Base-by-base conservation (phyloP, 2,329 filamentous ascomycete species). In the Curvularia lunata region DNA sequence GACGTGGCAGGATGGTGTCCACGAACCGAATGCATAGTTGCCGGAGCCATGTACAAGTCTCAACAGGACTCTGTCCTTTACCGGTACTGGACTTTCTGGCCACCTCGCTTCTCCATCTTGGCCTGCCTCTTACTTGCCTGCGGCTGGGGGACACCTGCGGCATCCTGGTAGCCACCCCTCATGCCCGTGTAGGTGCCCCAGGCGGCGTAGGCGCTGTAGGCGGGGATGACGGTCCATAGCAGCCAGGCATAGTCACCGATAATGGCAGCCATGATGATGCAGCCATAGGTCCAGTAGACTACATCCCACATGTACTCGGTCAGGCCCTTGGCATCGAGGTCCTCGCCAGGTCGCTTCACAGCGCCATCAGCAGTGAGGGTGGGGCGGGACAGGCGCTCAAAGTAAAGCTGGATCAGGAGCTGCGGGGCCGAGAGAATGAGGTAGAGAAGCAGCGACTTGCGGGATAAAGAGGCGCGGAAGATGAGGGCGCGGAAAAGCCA, bases 291-390 rank as follows among this genome's bases (percentile, higher is more conserved):
- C 80, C 96, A 92, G 86, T 97, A 98, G 52, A 97, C 82, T 48
- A 97, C 86, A 79, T 99, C 95, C 85, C 96, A 99, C 90, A 98
- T 91, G 82, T 96, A 98, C 79, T 97, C 95, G 10, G 94, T 98
- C 81, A 99, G 80, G 4, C 95, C 95, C 32, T 89, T 85, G 9
- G 92, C 91, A 52, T 90, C 87, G 50, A 99, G 85, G 76, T 99
- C 95, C 75, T 98, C 93, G 42, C 95, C 94, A 0, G 91, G 82
- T 30, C 84, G 86, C 74, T 86, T 88, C 61, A 98, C 82, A n/a
- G 88, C 83, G 57, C 77, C 77, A 52, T 70, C 65, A 21, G 87
- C 75, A 64, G 87, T 86, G 74, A 88, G 91, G 59, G 82, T 88
- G 23, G 95, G 95, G 9, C 94, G 90, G 12, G 91, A 92, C 7